Base-by-base conservation (phyloP, 306 rosid species). In the Carpinus viminea region DNA sequence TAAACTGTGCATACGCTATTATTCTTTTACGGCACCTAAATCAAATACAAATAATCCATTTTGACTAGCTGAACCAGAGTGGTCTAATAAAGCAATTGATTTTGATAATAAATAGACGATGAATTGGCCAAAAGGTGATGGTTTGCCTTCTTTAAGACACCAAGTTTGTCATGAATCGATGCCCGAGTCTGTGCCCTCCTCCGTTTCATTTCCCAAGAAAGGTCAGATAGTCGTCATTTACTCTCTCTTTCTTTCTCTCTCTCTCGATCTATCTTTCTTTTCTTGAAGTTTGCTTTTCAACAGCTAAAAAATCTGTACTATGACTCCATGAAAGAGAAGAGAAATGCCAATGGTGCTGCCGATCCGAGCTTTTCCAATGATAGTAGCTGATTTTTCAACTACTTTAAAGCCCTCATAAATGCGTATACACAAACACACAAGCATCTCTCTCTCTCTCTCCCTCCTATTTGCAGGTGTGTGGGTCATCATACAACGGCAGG, bases 141-240 rank as follows among this genome's bases (percentile, higher is more conserved):
- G 78, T 84, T 84, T 81, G 83, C 83, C 78, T 76, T 72, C 72
- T 83, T 86, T 70, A 83, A 87, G 82, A 74, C 80, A 73, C 68
- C 80, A 74, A 75, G 21, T 73, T 79, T 77, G 78, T 31, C 51
- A 79, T 83, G 85, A 80, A 74, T 20, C 55, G 46, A 56, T 56
- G 8, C 79, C 83, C 38, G 45, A 75, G 12, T 16, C 57, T 43
- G 70, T 46, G 34, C 82, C 79, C 85, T 81, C 72, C 80, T 81
- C 72, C 80, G 76, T 86, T 86, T 83, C 93, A 88, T 87, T 91
- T 91, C 93, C 96, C 93, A 76, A 89, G 80, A 87, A 64, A 61
- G 43, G 87, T 89, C 92, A 88, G 89, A 86, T 74, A 74, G 83
- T 84, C 84, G 83, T 53, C 84, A 89, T 86, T 84, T 74, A 87